A percentile compares a stretch with the other conserved stretches of the same genome.
Conservation (phyloP, 495 filamentous ascomycete genomes). For the Neurospora terricola region DNA sequence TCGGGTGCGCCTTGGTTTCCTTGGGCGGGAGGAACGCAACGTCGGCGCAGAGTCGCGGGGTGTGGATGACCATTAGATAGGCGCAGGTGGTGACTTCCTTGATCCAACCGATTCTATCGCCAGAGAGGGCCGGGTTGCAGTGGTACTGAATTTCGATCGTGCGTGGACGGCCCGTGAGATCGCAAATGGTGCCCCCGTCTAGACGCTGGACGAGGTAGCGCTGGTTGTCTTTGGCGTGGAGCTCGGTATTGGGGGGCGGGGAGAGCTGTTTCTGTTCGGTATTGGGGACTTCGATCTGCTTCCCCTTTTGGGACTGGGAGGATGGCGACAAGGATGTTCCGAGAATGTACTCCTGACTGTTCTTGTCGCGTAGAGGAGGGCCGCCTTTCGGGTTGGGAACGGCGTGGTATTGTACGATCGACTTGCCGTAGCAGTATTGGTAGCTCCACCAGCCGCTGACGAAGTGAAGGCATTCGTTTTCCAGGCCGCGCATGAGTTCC, state of each 20-base stretch:
- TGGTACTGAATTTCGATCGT: conserved; percentile 89
- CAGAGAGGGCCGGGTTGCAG: conserved; percentile 65
- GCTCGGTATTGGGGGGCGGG: conserved; percentile 45
- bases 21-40: conserved; percentile 84
- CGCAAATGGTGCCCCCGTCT: conserved; percentile 78
- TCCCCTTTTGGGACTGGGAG: conserved; percentile 16
- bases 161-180: conserved; percentile 76
- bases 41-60: conserved; percentile 84
- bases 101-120: conserved; percentile 85
- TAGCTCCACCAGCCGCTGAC: conserved; percentile 96
- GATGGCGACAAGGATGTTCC: conserved; percentile 41
- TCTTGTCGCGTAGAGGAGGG: conserved; percentile 63
- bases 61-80: conserved; percentile 92
- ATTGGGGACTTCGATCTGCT: conserved; percentile 20
- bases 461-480: conserved; percentile 84
- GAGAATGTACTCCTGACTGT: conserved; percentile 69
- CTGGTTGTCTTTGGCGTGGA: conserved; percentile 73
- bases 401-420: conserved; percentile 88
- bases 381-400: conserved; percentile 53
- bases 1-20: conserved; percentile 63
- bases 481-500: conserved; percentile 80
- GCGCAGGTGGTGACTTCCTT: conserved; percentile 91
- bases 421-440: conserved; percentile 82
- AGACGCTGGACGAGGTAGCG: conserved; percentile 87
- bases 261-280: conserved; percentile 20